Percentiles rank a stretch among this genome's conserved stretches.
phyloP scores from a whole-genome alignment of 768 basidiomycete genomes.

The Butyriboletus loyo region DNA sequence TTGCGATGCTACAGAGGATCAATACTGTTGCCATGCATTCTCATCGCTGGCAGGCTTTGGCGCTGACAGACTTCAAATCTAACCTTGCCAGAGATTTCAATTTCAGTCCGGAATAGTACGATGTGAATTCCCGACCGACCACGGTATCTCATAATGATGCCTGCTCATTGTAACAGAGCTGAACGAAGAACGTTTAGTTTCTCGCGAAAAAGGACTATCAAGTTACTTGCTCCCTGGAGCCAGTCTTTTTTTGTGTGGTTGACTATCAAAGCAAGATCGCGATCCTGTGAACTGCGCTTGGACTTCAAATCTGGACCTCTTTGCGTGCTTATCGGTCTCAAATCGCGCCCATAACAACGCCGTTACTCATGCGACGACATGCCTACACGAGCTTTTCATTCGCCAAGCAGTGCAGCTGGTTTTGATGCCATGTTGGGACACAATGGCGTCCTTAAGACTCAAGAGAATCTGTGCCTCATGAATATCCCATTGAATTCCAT shows the following conservation, averaged over 20 bases:
- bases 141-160: not conserved
- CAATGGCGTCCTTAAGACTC: not conserved
- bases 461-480: not conserved
- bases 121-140: not conserved
- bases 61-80: not conserved
- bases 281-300: not conserved
- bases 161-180: no score
- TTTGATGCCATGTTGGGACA: not conserved
- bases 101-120: not conserved
- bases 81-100: not conserved
- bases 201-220: no score
- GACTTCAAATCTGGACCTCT: not conserved
- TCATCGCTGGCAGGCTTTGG: no score
- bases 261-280: not conserved
- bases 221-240: not conserved
- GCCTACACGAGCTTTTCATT: slow-evolving; percentile 2
- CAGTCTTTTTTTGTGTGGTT: no score
- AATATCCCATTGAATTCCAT: not conserved
- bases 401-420: not conserved
- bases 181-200: not conserved
- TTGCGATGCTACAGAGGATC: not conserved
- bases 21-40: no score
- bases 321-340: not conserved
- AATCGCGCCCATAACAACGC: not conserved
- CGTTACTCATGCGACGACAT: not conserved